These are phyloP conservation scores for Hygrophila difformis DNA, from an alignment of 257 asterid genomes.

Conservation along the genomic window DNA sequence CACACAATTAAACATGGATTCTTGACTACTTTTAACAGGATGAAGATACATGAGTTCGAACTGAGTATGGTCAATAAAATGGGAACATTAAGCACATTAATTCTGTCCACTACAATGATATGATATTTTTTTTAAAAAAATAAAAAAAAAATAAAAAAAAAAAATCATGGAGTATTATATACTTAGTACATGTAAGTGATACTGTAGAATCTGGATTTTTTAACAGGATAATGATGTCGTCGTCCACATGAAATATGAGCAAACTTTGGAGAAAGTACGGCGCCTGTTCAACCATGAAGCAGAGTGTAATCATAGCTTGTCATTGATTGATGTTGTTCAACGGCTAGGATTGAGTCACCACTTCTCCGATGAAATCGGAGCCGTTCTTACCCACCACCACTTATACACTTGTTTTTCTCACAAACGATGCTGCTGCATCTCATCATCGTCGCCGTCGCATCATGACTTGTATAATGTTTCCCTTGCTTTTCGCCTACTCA, in stretches of 20 bases:
- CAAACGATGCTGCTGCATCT: background rate
- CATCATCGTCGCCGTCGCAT: too few relatives aligned
- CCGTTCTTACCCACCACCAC: background rate
- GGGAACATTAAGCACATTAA: too few relatives aligned
- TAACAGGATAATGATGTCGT: background rate
- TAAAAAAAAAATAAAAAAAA: too few relatives aligned
- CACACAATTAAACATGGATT: too few relatives aligned
- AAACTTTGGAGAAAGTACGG: background rate
- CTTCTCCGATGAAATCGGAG: constrained; percentile 3
- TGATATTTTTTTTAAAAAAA: too few relatives aligned
- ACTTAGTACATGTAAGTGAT: too few relatives aligned
- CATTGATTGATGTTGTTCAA: background rate
- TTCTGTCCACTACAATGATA: too few relatives aligned
- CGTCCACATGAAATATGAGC: background rate
- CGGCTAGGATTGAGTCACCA: constrained; percentile 8
- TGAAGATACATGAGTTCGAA: too few relatives aligned
- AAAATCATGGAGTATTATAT: too few relatives aligned
- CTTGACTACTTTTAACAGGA: too few relatives aligned
- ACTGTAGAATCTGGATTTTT: background rate
- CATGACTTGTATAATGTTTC: constrained; percentile 1
- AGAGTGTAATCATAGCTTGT: background rate
- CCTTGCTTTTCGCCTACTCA: constrained; percentile 1
- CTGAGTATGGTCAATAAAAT: too few relatives aligned
- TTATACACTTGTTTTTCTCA: background rate
- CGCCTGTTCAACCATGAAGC: background rate